A percentile compares a stretch with the other conserved stretches of the same genome.
Conservation (phyloP, 2,329 filamentous ascomycete genomes). For the Aureobasidium sp. region DNA sequence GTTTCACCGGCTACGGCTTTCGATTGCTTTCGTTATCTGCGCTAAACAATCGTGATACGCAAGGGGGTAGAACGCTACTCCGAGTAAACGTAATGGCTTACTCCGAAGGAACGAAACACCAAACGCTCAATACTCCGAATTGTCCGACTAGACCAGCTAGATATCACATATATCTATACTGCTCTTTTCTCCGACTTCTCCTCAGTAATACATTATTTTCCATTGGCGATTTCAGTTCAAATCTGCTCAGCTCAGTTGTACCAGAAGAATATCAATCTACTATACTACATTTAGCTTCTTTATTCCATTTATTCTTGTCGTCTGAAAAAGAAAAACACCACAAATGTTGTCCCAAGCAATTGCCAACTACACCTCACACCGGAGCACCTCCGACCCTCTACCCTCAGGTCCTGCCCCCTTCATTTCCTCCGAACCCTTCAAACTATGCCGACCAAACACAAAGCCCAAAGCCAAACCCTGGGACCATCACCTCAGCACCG, state of each 20-base stretch:
- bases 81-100: background rate
- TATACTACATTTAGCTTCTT: background rate
- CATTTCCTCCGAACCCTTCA: constrained; percentile 5
- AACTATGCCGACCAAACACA: background rate
- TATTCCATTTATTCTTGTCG: background rate
- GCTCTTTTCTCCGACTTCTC: background rate
- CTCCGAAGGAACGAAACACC: constrained; percentile 7
- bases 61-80: background rate
- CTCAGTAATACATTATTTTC: background rate
- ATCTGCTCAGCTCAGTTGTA: background rate
- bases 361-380: background rate
- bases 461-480: background rate
- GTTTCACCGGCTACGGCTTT: background rate
- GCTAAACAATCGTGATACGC: background rate
- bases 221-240: background rate
- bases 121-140: background rate
- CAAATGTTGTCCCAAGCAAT: constrained; percentile 1
- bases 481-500: constrained; percentile 7
- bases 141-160: background rate
- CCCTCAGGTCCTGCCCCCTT: constrained; percentile 5
- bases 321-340: background rate
- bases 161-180: constrained; percentile 10
- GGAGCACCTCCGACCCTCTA: background rate
- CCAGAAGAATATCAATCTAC: background rate
- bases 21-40: background rate